Evolutionary conservation across 306 rosid genomes (phyloP).

Genomic region (Begonia fuchsioides): DNA sequence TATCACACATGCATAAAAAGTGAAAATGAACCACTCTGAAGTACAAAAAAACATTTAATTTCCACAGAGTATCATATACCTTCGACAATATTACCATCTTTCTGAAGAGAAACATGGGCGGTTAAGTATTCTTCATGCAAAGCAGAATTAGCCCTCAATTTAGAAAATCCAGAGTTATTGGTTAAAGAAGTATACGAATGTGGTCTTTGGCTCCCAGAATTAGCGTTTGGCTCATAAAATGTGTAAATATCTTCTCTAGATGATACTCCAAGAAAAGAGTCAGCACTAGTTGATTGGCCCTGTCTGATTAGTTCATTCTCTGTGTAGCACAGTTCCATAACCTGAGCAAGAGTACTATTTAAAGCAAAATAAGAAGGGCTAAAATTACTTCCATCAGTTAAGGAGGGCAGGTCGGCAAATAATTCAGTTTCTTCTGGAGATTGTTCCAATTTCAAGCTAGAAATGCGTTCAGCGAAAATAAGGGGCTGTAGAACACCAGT

Average conservation of each 20-base stretch:
- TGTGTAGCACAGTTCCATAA: conserved; percentile 15
- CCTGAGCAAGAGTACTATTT: conserved; percentile 15
- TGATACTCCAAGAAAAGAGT: conserved; percentile 29
- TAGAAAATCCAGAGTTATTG: conserved; percentile 20
- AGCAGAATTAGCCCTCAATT: conserved; percentile 18
- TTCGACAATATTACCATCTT: conserved; percentile 32
- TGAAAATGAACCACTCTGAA: neutral
- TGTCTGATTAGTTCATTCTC: conserved; percentile 20
- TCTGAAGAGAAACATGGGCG: conserved; percentile 19
- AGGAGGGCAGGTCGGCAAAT: conserved; percentile 23
- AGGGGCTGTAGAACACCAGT: conserved; percentile 36
- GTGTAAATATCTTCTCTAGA: conserved; percentile 63
- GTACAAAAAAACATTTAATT: neutral
- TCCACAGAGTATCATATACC: conserved; percentile 6
- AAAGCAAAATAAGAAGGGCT: conserved; percentile 15
- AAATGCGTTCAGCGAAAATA: conserved; percentile 28
- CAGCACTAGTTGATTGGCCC: conserved; percentile 16
- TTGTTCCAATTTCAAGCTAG: conserved; percentile 30
- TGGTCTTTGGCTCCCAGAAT: conserved; percentile 21
- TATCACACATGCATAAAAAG: neutral
- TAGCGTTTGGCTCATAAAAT: conserved; percentile 44
- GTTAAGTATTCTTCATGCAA: conserved; percentile 19
- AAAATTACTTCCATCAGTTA: conserved; percentile 13
- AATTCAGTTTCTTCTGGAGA: conserved; percentile 29
- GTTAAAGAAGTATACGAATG: conserved; percentile 23